Base-by-base conservation (phyloP, 495 filamentous ascomycete genomes). In the Baudoinia panamericana region DNA sequence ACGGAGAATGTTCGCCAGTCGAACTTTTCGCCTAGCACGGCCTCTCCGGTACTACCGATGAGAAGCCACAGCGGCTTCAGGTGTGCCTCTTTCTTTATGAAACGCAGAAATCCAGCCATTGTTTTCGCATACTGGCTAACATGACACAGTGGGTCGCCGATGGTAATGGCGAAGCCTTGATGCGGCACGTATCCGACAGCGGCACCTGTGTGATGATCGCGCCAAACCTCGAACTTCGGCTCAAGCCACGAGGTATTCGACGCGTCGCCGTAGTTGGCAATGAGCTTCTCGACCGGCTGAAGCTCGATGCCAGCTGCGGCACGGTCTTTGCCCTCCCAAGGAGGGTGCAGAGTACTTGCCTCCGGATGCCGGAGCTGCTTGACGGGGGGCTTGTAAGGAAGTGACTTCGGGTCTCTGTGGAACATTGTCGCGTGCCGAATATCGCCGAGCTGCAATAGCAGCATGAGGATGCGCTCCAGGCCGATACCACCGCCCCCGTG, bases 401-500 rank as follows among this genome's bases (percentile, higher is more conserved):
- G 56, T 39, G 68, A 84, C 63, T 80, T 80, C 5, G 87, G 85
- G 59, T 94, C 87, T 39, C 86, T 75, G 23, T 76, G 75, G 67
- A 81, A 92, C 24, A 92, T 59, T 2, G 84, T 85, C 1, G 83
- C 84, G 24, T 90, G 71, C 21, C 87, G 78, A 40, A 95, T 88
- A 59, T 95, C 87, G 46, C 85, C 85, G 7, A 93, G 63, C 47
- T 81, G 73, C 19, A 95, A 65, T 43, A 93, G 58, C 21, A 93
- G 72, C 70, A 93, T 88, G 9, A 93, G 59, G 4, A 93, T 64
- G 31, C 85, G 80, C 61, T 95, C 87, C 5, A 95, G 65, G 23
- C 87, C 87, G 44, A 93, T 83, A 57, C 86, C 87, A 46, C 82
- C 84, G 29, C 87, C 87, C 0, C 82, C 87, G 42, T 95, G 86